Evolutionary conservation across 768 basidiomycete species (phyloP).

Genomic region (Hebeloma cylindrosporum): DNA sequence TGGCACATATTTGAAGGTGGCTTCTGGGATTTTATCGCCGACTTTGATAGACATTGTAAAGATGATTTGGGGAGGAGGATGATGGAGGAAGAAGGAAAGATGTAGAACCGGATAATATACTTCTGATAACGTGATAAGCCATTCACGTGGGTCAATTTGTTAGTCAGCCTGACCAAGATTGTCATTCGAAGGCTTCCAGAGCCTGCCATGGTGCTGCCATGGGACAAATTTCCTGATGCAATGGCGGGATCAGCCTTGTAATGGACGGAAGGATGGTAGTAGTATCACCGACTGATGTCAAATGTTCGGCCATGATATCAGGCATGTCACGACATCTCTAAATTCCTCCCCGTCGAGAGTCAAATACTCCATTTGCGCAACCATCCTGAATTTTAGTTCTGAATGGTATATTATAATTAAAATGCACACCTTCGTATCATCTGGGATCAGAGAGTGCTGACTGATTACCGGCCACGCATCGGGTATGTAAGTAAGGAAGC

Average conservation of each 20-base stretch:
- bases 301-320: neutral
- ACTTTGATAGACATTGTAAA: constrained; percentile 33
- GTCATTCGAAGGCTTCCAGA: neutral
- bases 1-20: constrained; percentile 52
- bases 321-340: neutral
- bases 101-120: constrained; percentile 7
- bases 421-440: too few species aligned
- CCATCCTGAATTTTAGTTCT: too few species aligned
- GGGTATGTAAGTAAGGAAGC: too few species aligned
- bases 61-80: constrained; percentile 2
- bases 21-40: constrained; percentile 39
- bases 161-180: constrained; percentile 6
- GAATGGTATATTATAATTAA: too few species aligned
- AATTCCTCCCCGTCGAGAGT: constrained; percentile 11
- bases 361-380: constrained; percentile 12
- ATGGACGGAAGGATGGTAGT: constrained; percentile 1
- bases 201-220: constrained; percentile 2
- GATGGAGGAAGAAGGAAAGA: constrained; percentile 13
- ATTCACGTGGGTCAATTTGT: constrained; percentile 9
- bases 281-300: neutral
- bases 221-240: neutral
- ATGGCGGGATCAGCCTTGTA: neutral
- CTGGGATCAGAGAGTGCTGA: too few species aligned
- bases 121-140: constrained; percentile 13
- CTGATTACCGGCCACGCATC: too few species aligned